phyloP scores from a whole-genome alignment of 257 asterid species.

The Nicotiana knightiana region DNA sequence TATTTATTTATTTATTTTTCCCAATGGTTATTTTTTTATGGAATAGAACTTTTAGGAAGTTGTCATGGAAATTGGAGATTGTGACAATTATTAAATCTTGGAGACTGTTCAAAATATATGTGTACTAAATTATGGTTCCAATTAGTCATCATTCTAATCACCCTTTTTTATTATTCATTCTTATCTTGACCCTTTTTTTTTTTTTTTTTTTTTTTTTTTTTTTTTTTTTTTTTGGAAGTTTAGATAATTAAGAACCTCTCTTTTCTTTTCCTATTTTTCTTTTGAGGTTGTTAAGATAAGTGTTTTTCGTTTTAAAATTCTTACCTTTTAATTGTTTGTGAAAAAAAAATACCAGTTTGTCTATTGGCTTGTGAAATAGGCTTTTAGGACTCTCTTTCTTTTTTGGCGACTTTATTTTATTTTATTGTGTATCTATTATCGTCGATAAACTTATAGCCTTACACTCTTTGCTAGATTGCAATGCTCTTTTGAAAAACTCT shows the following conservation, averaged over 20 bases:
- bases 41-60: neutral
- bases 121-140: neutral
- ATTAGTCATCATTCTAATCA: neutral
- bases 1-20: neutral
- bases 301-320: neutral
- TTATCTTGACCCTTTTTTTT: neutral
- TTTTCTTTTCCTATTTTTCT: neutral
- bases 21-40: neutral
- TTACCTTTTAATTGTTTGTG: no score
- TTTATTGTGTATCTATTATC: no score
- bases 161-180: neutral
- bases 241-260: neutral
- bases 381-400: no score
- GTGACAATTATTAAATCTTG: neutral
- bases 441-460: no score
- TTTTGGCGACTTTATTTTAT: no score
- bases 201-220: neutral
- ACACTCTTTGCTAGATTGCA: no score
- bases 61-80: slow-evolving; percentile 3
- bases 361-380: no score
- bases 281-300: neutral
- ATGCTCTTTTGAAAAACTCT: no score
- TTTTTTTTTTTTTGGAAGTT: neutral
- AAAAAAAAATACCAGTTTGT: no score
- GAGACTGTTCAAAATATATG: neutral